Base-by-base conservation (phyloP, 345 rosid genomes). In the Aquilaria yunnanensis region DNA sequence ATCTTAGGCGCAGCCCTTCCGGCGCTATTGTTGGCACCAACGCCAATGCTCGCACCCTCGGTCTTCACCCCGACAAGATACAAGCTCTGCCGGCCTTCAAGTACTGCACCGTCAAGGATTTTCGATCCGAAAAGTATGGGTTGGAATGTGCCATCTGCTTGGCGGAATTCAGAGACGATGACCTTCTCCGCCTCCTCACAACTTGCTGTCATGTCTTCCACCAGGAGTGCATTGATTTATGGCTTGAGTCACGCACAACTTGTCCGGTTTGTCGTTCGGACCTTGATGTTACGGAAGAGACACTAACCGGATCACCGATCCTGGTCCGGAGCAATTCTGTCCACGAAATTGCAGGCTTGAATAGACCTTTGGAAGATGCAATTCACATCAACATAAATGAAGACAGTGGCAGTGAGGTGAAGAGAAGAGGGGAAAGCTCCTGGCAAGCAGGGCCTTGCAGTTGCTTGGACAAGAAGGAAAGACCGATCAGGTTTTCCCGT, bases 81-180 rank as follows among this genome's bases (percentile, higher is more conserved):
- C 79, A 76, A 48, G 48, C 81, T 12, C 89, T 92, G 53, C 98
- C 97, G 0, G 69, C 87, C 2, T 84, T 92, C 37, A 64, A 59
- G 3, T 87, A 87, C 59, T 80, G 90, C 0, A 70, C 71, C 48
- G 86, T 92, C 12, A 92, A 81, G 71, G 83, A 76, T 60, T 80
- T 82, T 43, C 73, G 82, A 9, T 54, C 73, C 3, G 89, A 81
- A 29, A 77, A 85, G 29, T 80, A 77, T 32, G 91, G 85, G 6
- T 75, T 87, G 14, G 98, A 92, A 70, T 87, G 97, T 57, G 89
- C 96, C 10, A 85, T 89, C 43, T 92, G 98, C 70, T 65, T 92
- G 63, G 74, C 73, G 0, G 96, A 92, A 61, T 89, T 92, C 59
- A 70, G 70, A 10, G 87, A 83, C 13, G 84, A 87, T 0, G 90